Conservation (phyloP, 345 rosid genomes). For the Corymbia maculata region DNA sequence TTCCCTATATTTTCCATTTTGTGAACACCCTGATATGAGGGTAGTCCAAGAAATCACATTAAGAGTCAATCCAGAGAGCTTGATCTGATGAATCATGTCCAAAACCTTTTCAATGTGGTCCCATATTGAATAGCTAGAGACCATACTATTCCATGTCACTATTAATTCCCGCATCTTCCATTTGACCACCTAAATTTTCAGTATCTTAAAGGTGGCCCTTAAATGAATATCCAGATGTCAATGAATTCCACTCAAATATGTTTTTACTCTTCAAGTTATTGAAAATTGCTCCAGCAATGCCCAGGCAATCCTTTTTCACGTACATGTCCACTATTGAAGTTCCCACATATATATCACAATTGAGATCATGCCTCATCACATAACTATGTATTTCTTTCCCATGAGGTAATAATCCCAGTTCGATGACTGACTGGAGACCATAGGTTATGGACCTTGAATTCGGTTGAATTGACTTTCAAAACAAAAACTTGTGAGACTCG, state of each 20-base stretch:
- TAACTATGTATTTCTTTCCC: conserved; percentile 66
- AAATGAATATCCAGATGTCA: conserved; percentile 52
- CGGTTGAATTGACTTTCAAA: conserved; percentile 21
- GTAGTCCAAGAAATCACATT: conserved; percentile 74
- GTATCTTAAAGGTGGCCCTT: conserved; percentile 48
- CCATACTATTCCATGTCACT: conserved; percentile 56
- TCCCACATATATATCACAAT: conserved; percentile 44
- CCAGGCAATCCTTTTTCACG: conserved; percentile 48
- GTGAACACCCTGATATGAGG: conserved; percentile 49
- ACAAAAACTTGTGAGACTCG: too few relatives aligned
- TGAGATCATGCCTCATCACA: conserved; percentile 42
- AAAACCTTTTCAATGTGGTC: conserved; percentile 48
- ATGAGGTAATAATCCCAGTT: conserved; percentile 23
- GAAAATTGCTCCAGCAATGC: conserved; percentile 33
- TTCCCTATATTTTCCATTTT: conserved; percentile 25
- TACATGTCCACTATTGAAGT: conserved; percentile 79
- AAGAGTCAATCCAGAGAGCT: conserved; percentile 35
- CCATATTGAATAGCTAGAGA: conserved; percentile 47
- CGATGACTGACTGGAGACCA: conserved; percentile 52
- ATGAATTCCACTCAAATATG: conserved; percentile 59
- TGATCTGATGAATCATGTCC: conserved; percentile 34
- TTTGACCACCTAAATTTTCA: conserved; percentile 25
- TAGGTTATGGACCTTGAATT: conserved; percentile 42
- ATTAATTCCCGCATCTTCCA: conserved; percentile 47
- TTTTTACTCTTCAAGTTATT: conserved; percentile 41